Percentiles rank a stretch among this genome's conserved stretches.
Evolutionary conservation across 192 early-diverging fungal genomes (phyloP).

Genomic region (Coemansia furcata): DNA sequence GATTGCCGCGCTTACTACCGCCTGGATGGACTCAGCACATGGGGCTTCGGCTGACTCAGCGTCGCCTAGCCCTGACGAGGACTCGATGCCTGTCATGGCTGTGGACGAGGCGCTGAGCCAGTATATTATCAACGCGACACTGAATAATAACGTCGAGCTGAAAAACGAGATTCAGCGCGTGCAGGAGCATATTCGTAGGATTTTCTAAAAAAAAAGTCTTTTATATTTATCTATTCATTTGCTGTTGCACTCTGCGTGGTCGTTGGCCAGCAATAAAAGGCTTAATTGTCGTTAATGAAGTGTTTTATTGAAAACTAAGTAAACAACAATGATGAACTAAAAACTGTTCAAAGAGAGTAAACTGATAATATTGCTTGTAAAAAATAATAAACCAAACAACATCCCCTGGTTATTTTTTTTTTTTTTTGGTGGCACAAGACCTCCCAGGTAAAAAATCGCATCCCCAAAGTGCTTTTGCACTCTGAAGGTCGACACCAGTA

Average conservation of each 20-base stretch:
- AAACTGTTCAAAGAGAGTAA: too few species aligned
- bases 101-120: slow-evolving; percentile 53
- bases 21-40: slow-evolving; percentile 28
- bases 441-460: too few species aligned
- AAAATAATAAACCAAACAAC: too few species aligned
- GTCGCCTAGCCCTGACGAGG: background rate
- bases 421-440: too few species aligned
- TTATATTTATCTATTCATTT: background rate
- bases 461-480: too few species aligned
- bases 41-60: background rate
- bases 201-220: slow-evolving; percentile 24
- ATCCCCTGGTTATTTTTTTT: too few species aligned
- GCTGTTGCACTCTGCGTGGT: too few species aligned
- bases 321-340: too few species aligned
- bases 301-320: too few species aligned
- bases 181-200: slow-evolving; percentile 42
- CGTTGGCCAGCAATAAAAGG: background rate
- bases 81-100: slow-evolving; percentile 30
- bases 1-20: slow-evolving; percentile 9
- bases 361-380: too few species aligned
- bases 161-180: slow-evolving; percentile 40
- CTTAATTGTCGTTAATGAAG: too few species aligned
- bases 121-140: slow-evolving; percentile 46
- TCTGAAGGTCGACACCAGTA: too few species aligned
- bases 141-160: slow-evolving; percentile 30